Base-by-base conservation (phyloP, 768 basidiomycete species). In the Suillus weaverae region DNA sequence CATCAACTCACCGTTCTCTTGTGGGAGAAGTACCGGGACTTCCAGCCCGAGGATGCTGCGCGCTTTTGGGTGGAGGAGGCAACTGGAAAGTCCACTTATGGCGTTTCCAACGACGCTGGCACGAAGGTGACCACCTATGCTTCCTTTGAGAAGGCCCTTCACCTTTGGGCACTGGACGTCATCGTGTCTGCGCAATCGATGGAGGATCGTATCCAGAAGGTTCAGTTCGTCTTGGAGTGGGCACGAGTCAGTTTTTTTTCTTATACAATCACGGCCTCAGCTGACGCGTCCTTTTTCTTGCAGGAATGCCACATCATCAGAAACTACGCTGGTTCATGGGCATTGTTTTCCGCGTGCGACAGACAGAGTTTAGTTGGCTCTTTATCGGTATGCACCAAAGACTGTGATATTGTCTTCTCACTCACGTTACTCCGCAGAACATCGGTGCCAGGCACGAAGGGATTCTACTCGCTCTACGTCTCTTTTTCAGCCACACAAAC, bases 151-250 rank as follows among this genome's bases (percentile, higher is more conserved):
- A 74, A 60, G 54, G 75, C 74, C 6, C 62, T 82, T n/a, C 75
- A 75, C 39, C 70, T 77, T n/a, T 84, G 78, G 76, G 79, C 82
- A 11, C 77, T 81, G 86, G 14, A 75, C 57, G 62, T 67, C 9
- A 71, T 77, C n/a, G 71, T 70, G 22, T 66, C 68, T n/a, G 70
- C 71, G 11, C 53, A 61, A 32, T 70, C 75, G 26, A 22, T 61
- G 13, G 69, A 68, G 51, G 64, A 59, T 50, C 76, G 72, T 39
- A 65, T 50, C 11, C 67, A 71, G 51, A 64, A 80, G 26, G 68
- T 82, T 0, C 76, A 75, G 50, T 80, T 84, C 65, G 83, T 84
- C 78, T 55, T 84, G 32, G 81, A 84, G 61, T 66, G 84, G 54
- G 81, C 84, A 26, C 73, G 67, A 14, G 84, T 85, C 64, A 64